Evolutionary conservation across 306 rosid species (phyloP).

Genomic region (Lotus japonicus): DNA sequence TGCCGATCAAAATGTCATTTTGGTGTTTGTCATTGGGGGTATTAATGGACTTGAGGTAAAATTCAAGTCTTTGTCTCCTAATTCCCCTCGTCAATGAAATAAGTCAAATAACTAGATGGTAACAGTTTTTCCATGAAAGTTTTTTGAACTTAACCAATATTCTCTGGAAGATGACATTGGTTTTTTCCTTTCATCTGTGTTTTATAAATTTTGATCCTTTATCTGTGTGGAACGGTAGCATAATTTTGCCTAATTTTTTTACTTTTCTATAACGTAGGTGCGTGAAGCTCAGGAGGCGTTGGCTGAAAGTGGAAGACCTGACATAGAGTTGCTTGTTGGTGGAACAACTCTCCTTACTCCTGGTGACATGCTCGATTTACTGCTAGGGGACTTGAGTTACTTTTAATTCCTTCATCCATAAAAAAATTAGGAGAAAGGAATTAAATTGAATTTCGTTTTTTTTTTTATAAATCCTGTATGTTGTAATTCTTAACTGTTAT

Average conservation of each 20-base stretch:
- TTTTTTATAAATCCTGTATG: conserved; percentile 11
- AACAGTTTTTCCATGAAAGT: neutral
- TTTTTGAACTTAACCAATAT: neutral
- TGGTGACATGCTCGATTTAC: conserved; percentile 61
- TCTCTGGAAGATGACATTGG: neutral
- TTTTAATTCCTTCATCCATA: conserved; percentile 27
- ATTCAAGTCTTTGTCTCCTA: neutral
- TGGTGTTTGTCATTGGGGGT: conserved; percentile 86
- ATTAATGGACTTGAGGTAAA: conserved; percentile 82
- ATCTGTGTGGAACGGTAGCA: neutral
- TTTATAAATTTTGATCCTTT: neutral
- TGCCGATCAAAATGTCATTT: conserved; percentile 81
- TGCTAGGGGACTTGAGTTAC: conserved; percentile 59
- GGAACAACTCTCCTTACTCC: conserved; percentile 88
- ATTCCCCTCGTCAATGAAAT: neutral
- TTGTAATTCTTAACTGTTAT: conserved; percentile 7
- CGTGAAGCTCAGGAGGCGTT: conserved; percentile 84
- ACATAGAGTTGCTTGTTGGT: conserved; percentile 75
- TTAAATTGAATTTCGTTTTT: conserved; percentile 14
- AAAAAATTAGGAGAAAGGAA: too few species aligned
- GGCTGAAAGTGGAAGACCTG: conserved; percentile 82
- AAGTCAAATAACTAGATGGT: too few species aligned
- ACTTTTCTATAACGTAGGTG: conserved; percentile 38
- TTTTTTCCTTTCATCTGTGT: neutral
- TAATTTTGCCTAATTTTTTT: conserved; percentile 23